Conservation (phyloP, 2,329 filamentous ascomycete species). For the Eutypa lata region DNA sequence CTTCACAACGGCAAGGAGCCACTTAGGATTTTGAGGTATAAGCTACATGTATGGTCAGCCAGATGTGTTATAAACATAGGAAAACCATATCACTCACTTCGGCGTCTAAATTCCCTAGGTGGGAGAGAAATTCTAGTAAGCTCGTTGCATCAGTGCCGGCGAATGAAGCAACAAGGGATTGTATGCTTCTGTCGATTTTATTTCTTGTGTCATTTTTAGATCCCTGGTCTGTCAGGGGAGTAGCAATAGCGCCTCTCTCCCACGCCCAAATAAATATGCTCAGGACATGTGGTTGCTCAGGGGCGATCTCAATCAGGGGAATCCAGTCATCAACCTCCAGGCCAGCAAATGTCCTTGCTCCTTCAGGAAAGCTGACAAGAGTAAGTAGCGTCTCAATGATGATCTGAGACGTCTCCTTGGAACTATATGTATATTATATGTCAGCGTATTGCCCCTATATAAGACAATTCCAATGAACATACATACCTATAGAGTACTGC, state of each 20-base stretch:
- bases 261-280: conserved; percentile 56
- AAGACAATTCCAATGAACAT: conserved; percentile 10
- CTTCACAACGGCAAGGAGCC: conserved; percentile 46
- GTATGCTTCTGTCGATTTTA: conserved; percentile 47
- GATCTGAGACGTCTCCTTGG: conserved; percentile 47
- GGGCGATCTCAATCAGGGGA: conserved; percentile 55
- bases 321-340: conserved; percentile 48
- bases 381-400: conserved; percentile 57
- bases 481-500: conserved; percentile 55
- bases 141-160: conserved; percentile 59
- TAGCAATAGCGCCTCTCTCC: conserved; percentile 45
- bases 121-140: conserved; percentile 54
- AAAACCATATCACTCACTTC: conserved; percentile 35
- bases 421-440: conserved; percentile 32
- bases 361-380: conserved; percentile 50
- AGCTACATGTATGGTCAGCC: conserved; percentile 33
- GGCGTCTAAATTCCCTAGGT: conserved; percentile 45
- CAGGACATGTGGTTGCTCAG: conserved; percentile 50
- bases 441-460: conserved; percentile 5
- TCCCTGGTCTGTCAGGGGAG: conserved; percentile 25
- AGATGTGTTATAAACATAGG: too few species aligned
- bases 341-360: conserved; percentile 42
- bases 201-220: conserved; percentile 20
- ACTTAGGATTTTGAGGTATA: conserved; percentile 47
- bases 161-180: conserved; percentile 50